Base-by-base conservation (phyloP, 371 early-diverging fungal species). In the Conidiobolus incongruus region DNA sequence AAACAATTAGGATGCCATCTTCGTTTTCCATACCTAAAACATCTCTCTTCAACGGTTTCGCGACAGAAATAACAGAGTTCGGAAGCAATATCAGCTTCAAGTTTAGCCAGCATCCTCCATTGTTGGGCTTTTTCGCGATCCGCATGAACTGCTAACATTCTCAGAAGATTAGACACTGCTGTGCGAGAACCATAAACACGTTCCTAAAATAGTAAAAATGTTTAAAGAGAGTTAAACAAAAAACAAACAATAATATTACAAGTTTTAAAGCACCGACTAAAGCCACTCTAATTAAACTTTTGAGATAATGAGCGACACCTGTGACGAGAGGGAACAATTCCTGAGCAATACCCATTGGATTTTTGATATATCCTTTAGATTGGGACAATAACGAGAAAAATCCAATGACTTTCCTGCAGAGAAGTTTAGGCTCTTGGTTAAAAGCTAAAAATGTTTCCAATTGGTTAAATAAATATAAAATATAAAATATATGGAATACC, bases 281-380 rank as follows among this genome's bases (percentile, higher is more conserved):
- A 6, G 89, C 88, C 12, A 82, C 70, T 4, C 91, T 73, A 46
- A 93, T 91, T 41, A 92, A 52, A 15, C 79, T 71, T 55, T 94
- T 96, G 17, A 94, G 65, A 41, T 76, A 78, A 44, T 89, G 94
- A 3, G 95, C 97, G 5, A 96, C 62, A 13, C 79, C 77, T 35
- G 94, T 89, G 3, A 94, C 92, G 13, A 90, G 60, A 6, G 82
- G 71, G 22, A 94, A 63, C 45, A 94, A 59, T 49, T 90, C 91
- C 53, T 90, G 81, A 0, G 90, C 86, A 53, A 78, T 74, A 15
- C 78, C 89, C 32, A 75, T 62, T 15, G 62, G 57, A 16, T 72
- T 59, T 34, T 63, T 58, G 31, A 66, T 70, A 26, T 69, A 65
- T 45, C 75, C 76, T 44, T 72, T 75, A 0, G 83, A 77, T 46